Evolutionary conservation across 352 stramenopile species (phyloP), one percentile per base, ranked within the genome.

Genomic region (Pythium insidiosum): DNA sequence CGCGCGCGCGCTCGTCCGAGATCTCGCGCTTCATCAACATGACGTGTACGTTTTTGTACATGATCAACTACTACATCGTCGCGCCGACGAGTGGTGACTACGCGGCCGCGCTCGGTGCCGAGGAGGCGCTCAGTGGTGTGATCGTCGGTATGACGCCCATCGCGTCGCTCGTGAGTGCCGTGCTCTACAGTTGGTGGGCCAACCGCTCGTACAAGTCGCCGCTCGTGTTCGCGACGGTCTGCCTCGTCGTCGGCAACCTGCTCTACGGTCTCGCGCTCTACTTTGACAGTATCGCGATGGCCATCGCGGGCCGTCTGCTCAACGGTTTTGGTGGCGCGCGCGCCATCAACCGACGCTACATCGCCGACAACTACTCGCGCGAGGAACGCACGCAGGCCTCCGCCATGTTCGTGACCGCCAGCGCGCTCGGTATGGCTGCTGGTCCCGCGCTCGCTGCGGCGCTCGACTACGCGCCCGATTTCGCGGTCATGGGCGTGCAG

Each of bases 61-160:
- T 98, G 91, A 95, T 84, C 41, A 99, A 99, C 74, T 98, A 98
- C 72, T 97, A 98, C 71, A 98, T 99, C 58, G 92, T 98, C 10
- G 90, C 92, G 28, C 95, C 95, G 6, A 98, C 91, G 16, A 95
- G 81, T 51, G 84, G 84, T 40, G 73, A 95, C 37, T 98, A 98
- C 59, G 86, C 91, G 0, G 78, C 73, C 1, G 75, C 81, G 25
- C 61, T 98, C 20, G 94, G 94, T 20, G 90, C 75, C 0, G 73
- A 92, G 43, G 77, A 87, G 4, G 85, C 91, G 5, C 74, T 96
- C 52, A 95, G 81, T 20, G 89, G 90, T 36, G 76, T 98, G 9
- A 97, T 98, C 42, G 95, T 98, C 52, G 95, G 94, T 44, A 98
- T 98, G 90, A 98, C 95, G 15, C 91, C 95, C 12, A 79, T 97